Base-by-base conservation (phyloP, 2,329 filamentous ascomycete species). In the Xylaria sp. region DNA sequence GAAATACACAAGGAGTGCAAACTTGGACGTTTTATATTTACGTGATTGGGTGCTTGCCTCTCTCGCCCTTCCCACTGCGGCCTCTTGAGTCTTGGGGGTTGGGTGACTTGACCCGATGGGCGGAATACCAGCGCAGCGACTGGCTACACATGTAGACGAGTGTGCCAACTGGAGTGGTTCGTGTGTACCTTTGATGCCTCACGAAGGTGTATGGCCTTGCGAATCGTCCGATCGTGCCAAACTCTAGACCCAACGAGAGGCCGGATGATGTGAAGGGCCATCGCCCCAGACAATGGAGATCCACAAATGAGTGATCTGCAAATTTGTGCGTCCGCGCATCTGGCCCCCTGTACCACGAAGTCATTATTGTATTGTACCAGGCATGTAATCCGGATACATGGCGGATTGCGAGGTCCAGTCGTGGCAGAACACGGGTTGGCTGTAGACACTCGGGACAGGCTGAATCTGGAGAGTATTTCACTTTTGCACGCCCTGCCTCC, bases 241-340 rank as follows among this genome's bases (percentile, higher is more conserved):
- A 60, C 59, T 16, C 58, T 61, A 62, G 54, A 60, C 57, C 58
- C 56, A 57, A 53, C 53, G 19, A 60, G 34, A 52, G 34, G 47
- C 49, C 34, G 18, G 46, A 52, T 50, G 39, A 47, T 54, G 42
- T 57, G 19, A 42, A 30, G 47, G 50, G 37, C 50, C 51, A 58
- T 54, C 58, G 61, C 59, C 63, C 63, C 63, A 70, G 67, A 70
- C 54, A 66, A 67, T 65, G 59, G 59, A 65, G 69, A 63, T 69
- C 68, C 66, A 69, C 65, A 67, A 59, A 67, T 68, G 65, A 68
- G 62, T 68, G 69, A 72, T 71, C 66, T 69, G 63, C 68, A 59
- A 55, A 23, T 63, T 65, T 64, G 66, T 69, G 64, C 64, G 62
- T 64, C 66, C 65, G 60, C 62, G 64, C 63, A 58, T 56, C 55